A percentile compares a stretch with the other conserved stretches of the same genome.
phyloP scores from a whole-genome alignment of 257 asterid species.

The Coffea canephora region DNA sequence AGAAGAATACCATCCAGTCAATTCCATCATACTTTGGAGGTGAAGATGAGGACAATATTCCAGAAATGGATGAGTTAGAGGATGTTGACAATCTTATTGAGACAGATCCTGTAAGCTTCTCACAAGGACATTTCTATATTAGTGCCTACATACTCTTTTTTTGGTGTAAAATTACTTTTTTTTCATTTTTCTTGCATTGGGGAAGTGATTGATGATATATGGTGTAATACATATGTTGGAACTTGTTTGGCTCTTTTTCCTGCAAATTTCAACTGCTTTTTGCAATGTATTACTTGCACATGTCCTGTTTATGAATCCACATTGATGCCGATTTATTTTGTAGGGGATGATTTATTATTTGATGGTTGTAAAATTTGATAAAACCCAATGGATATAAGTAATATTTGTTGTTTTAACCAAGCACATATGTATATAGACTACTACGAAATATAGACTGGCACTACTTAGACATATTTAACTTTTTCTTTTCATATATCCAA shows the following conservation, averaged over 20 bases:
- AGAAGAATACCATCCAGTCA: slow-evolving; percentile 62
- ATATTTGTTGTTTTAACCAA: no score
- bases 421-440: no score
- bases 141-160: background rate
- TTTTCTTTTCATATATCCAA: no score
- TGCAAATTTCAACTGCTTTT: background rate
- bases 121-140: background rate
- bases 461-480: no score
- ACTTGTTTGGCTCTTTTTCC: slow-evolving; percentile 2
- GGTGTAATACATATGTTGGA: background rate
- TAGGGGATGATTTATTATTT: no score
- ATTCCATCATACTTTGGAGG: slow-evolving; percentile 83
- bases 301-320: background rate
- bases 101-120: slow-evolving; percentile 73
- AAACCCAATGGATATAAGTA: no score
- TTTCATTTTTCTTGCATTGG: background rate
- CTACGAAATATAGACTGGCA: no score
- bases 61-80: slow-evolving; percentile 85
- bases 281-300: background rate
- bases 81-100: slow-evolving; percentile 78
- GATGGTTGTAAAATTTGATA: no score
- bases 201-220: background rate
- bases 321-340: no score
- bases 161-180: background rate
- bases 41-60: slow-evolving; percentile 92